These are phyloP conservation scores for Rhizoclosmatium globosum DNA, from an alignment of 192 early-diverging fungal genomes.

Conservation along the genomic window DNA sequence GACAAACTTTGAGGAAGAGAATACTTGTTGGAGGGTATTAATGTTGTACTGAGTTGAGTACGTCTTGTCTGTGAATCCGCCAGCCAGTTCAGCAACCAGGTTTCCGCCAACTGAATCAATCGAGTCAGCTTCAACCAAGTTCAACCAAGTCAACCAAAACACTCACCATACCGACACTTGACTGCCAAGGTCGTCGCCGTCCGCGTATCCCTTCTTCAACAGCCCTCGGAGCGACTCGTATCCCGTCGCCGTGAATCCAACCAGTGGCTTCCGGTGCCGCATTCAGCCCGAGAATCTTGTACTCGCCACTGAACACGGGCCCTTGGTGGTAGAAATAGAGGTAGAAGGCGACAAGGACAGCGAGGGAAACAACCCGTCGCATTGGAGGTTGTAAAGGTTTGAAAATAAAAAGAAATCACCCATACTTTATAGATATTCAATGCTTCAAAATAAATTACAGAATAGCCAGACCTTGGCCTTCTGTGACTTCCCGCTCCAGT, in stretches of 20 bases:
- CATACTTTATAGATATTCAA: no score
- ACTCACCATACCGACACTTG: slow-evolving; percentile 52
- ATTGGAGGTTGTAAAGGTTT: not conserved
- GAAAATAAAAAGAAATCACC: no score
- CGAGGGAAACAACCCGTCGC: not conserved
- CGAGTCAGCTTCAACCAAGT: no score
- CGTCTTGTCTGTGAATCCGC: slow-evolving; percentile 63
- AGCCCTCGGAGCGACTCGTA: slow-evolving; percentile 48
- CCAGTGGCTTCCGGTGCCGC: not conserved
- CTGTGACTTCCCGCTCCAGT: slow-evolving; percentile 5
- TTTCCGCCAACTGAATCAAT: slow-evolving; percentile 55
- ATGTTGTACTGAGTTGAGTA: slow-evolving; percentile 52
- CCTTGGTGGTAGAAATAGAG: slow-evolving; percentile 11
- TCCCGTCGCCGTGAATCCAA: slow-evolving; percentile 43
- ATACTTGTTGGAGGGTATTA: slow-evolving; percentile 70
- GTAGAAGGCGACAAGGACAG: slow-evolving; percentile 1
- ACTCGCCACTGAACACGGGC: slow-evolving; percentile 4
- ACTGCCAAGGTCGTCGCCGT: slow-evolving; percentile 58
- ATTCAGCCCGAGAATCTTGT: slow-evolving; percentile 13
- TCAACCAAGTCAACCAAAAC: not conserved
- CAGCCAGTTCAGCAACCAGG: slow-evolving; percentile 67
- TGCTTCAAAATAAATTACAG: no score
- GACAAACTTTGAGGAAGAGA: slow-evolving; percentile 71
- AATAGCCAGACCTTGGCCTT: no score
- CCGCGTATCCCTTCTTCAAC: slow-evolving; percentile 54